These are phyloP conservation scores for Plenodomus tracheiphilus DNA, from an alignment of 2,329 filamentous ascomycete species.

Conservation along the genomic window DNA sequence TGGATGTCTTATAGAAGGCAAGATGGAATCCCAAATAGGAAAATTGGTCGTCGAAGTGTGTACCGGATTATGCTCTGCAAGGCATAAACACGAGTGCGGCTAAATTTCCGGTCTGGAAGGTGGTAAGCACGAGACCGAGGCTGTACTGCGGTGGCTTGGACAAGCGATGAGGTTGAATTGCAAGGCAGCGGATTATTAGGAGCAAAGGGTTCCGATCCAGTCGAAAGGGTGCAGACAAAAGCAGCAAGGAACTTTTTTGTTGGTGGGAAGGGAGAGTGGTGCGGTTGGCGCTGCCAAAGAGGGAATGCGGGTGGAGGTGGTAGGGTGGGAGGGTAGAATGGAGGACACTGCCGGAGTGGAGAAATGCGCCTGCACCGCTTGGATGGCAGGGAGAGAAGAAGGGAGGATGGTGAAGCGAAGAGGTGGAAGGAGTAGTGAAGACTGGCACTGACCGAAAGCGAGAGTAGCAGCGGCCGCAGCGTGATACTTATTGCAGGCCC, in stretches of 20 bases:
- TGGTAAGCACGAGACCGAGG: constrained; percentile 42
- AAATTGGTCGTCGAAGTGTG: constrained; percentile 10
- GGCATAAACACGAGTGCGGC: constrained; percentile 15
- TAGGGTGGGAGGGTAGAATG: constrained; percentile 16
- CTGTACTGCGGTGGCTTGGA: constrained; percentile 35
- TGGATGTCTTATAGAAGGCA: constrained; percentile 22
- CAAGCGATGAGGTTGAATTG: constrained; percentile 33
- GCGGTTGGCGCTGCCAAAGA: constrained; percentile 36
- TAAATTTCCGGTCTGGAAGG: constrained; percentile 31
- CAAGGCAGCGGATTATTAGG: constrained; percentile 33
- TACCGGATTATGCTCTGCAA: constrained; percentile 33
- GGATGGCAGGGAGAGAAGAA: constrained; percentile 28
- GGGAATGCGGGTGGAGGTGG: constrained; percentile 21
- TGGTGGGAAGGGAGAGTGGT: constrained; percentile 20
- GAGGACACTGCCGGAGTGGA: constrained; percentile 31
- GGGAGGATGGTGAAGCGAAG: constrained; percentile 26
- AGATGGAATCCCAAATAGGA: neutral
- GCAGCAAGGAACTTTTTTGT: constrained; percentile 29
- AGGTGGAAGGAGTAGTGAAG: constrained; percentile 28
- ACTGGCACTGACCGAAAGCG: constrained; percentile 35
- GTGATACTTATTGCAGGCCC: constrained; percentile 37
- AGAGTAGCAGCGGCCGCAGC: constrained; percentile 29
- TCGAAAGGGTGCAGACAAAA: constrained; percentile 17
- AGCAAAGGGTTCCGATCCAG: constrained; percentile 29
- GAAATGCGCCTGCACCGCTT: constrained; percentile 34